Base-by-base conservation (phyloP, 202 grass and related monocot genomes). In the Dendrocalamus latiflorus region DNA sequence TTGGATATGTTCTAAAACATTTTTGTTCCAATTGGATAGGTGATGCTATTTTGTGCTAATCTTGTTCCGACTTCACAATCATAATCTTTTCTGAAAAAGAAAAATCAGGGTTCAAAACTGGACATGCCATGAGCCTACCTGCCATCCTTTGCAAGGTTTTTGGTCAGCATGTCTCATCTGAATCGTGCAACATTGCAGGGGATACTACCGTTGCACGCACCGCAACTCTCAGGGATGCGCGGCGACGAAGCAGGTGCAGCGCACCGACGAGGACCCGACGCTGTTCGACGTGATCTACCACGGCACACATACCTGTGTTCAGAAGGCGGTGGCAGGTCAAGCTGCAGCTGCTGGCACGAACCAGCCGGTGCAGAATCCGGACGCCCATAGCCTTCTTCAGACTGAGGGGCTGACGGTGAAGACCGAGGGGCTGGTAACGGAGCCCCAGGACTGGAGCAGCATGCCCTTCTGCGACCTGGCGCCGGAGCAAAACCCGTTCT, bases 121-220 rank as follows among this genome's bases (percentile, higher is more conserved):
- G n/a, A n/a, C n/a, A n/a, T n/a, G n/a, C n/a, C n/a, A n/a, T n/a
- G n/a, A n/a, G n/a, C n/a, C n/a, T n/a, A n/a, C n/a, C n/a, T n/a
- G n/a, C n/a, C n/a, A 75, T 50, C 11, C 0, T 56, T 30, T 34
- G 26, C 0, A 72, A 39, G 10, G 51, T n/a, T 74, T 71, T 73
- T 37, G 41, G 0, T 5, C 58, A 10, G 58, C 33, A 26, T 73
- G 4, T 9, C 58, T 88, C 43, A 69, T 59, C 14, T 57, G 82
- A 55, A 47, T 5, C 8, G 9, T 73, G 47, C 65, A 4, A 24
- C 12, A 21, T 18, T 85, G 67, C 91, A 98, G 96, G 83, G 77
- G 65, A 0, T 98, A 98, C 60, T 98, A 95, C 81, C 89, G 96
- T 2, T 98, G 96, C 87, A 93, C 87, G 17, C 81, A 91, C 83